These are phyloP conservation scores for Tolypocladium capitatum DNA, from an alignment of 2,329 filamentous ascomycete genomes.

Conservation along the genomic window DNA sequence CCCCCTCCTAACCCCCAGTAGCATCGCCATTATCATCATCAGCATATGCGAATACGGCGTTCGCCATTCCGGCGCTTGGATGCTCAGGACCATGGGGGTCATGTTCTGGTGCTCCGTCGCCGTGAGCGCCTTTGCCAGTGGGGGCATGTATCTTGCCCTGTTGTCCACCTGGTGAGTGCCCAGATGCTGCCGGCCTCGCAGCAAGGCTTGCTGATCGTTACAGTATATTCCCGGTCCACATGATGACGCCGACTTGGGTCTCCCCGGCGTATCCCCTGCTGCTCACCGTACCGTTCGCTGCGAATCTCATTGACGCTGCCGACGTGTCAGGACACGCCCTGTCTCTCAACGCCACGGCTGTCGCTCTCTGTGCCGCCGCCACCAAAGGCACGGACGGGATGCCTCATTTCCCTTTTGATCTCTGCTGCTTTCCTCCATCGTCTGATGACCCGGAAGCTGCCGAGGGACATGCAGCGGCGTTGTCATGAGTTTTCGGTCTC, in stretches of 20 bases:
- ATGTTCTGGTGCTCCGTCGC: conserved; percentile 65
- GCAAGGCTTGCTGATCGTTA: not conserved
- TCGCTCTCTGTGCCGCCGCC: conserved; percentile 35
- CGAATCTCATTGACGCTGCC: conserved; percentile 35
- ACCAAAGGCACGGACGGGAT: conserved; percentile 43
- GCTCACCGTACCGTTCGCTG: conserved; percentile 61
- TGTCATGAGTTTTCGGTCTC: conserved; percentile 32
- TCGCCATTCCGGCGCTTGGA: conserved; percentile 47
- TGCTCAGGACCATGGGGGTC: conserved; percentile 44
- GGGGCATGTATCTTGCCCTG: conserved; percentile 61
- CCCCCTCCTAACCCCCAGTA: too few relatives aligned
- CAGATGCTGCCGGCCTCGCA: not conserved
- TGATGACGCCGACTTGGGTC: conserved; percentile 82
- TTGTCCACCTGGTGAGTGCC: conserved; percentile 43
- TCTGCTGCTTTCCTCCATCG: conserved; percentile 75
- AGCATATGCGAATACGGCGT: conserved; percentile 68
- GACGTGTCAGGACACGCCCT: too few relatives aligned
- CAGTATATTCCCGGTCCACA: conserved; percentile 52
- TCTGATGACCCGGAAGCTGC: conserved; percentile 78
- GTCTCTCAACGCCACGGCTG: too few relatives aligned
- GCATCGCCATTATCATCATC: conserved; percentile 61
- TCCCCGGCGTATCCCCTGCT: conserved; percentile 76
- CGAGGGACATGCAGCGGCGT: conserved; percentile 59
- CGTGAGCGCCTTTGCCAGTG: conserved; percentile 53
- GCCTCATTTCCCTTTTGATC: conserved; percentile 57